Conservation (phyloP, 768 basidiomycete species). For the Cyathus striatus region DNA sequence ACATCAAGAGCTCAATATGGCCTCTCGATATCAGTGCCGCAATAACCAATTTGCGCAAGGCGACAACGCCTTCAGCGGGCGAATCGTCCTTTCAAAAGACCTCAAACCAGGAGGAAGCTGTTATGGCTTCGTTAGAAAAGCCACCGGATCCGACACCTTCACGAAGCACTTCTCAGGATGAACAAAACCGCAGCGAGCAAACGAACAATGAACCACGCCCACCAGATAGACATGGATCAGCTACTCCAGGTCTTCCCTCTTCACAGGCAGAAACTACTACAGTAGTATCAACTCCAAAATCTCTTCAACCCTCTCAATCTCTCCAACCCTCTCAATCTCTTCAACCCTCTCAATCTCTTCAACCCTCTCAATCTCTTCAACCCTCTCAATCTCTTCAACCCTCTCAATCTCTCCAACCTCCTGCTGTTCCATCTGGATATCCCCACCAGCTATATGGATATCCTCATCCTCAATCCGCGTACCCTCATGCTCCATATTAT, state of each 20-base stretch:
- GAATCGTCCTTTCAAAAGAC: conserved; percentile 16
- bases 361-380: conserved; percentile 15
- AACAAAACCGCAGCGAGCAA: not conserved
- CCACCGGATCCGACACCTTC: not conserved
- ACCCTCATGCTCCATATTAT: conserved; percentile 69
- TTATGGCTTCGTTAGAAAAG: conserved; percentile 14
- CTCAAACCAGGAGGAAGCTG: conserved; percentile 5
- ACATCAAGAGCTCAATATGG: conserved; percentile 66
- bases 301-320: too few relatives aligned
- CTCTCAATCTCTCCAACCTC: conserved; percentile 9
- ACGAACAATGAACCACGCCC: conserved; percentile 17
- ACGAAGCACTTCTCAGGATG: not conserved
- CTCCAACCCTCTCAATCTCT: too few relatives aligned
- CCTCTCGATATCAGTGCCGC: conserved; percentile 63
- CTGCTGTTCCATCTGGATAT: conserved; percentile 22
- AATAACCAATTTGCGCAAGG: conserved; percentile 47
- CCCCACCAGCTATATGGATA: conserved; percentile 56
- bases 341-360: not conserved
- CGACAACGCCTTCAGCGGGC: conserved; percentile 11
- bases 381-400: conserved; percentile 12
- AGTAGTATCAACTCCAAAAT: too few relatives aligned
- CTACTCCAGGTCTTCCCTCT: too few relatives aligned
- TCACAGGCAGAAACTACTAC: too few relatives aligned
- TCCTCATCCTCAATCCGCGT: conserved; percentile 41
- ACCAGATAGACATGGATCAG: too few relatives aligned